Conservation (phyloP, 2,329 filamentous ascomycete genomes). For the Neurospora crassa region DNA sequence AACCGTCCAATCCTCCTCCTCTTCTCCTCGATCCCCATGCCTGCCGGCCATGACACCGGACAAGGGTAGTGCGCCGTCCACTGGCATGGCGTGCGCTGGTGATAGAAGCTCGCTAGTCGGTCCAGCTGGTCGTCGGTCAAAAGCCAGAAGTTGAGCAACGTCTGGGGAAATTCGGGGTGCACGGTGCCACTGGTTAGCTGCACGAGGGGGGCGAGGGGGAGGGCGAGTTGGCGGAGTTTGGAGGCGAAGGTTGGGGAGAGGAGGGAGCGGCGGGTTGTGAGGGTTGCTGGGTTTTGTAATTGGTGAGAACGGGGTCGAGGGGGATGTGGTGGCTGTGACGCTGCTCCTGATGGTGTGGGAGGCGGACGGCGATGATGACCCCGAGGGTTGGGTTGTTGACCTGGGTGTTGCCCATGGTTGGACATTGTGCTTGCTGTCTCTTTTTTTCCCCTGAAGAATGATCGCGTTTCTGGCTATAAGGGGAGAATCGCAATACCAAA, state of each 20-base stretch:
- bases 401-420: neutral
- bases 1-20: constrained; percentile 63
- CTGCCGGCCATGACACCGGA: constrained; percentile 51
- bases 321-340: neutral
- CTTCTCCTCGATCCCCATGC: constrained; percentile 54
- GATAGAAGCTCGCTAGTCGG: constrained; percentile 61
- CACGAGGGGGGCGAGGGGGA: constrained; percentile 57
- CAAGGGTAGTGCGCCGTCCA: constrained; percentile 55
- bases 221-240: constrained; percentile 57
- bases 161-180: constrained; percentile 55
- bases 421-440: neutral
- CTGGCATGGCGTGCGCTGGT: constrained; percentile 51
- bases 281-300: constrained; percentile 7
- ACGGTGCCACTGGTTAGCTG: constrained; percentile 51
- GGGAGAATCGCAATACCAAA: neutral
- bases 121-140: constrained; percentile 64
- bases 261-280: constrained; percentile 29
- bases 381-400: neutral
- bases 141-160: constrained; percentile 63
- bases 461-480: neutral
- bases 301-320: neutral
- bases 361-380: neutral
- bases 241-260: constrained; percentile 42
- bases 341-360: constrained; percentile 5
- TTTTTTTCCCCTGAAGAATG: too few relatives aligned